Conservation (phyloP, 2,329 filamentous ascomycete species). For the Colletotrichum godetiae region DNA sequence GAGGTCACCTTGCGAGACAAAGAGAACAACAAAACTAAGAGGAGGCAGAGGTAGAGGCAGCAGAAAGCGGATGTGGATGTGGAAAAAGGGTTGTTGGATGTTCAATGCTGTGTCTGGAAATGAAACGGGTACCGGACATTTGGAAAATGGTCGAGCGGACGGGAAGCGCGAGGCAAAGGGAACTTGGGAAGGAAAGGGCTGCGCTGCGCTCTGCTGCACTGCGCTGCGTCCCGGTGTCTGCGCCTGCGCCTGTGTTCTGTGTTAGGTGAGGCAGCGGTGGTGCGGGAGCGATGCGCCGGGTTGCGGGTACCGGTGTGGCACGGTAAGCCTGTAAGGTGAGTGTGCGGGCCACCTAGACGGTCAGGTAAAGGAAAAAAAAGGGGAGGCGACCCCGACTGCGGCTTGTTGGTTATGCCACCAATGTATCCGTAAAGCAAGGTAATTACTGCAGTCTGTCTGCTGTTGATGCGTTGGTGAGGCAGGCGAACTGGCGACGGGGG, state of each 20-base stretch:
- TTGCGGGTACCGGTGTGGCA: not conserved
- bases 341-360: not conserved
- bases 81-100: not conserved
- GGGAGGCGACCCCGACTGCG: not conserved
- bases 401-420: too few species aligned
- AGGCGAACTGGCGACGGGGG: not conserved
- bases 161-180: not conserved
- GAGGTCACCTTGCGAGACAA: not conserved
- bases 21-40: not conserved
- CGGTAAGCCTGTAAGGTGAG: not conserved
- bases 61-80: not conserved
- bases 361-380: not conserved
- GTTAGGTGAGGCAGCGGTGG: not conserved
- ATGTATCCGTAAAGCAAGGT: too few species aligned
- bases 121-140: slow-evolving; percentile 31
- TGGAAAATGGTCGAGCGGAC: slow-evolving; percentile 17
- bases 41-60: not conserved
- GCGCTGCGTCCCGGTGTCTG: not conserved
- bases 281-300: not conserved
- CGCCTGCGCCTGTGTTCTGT: not conserved
- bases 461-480: not conserved
- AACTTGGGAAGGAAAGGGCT: not conserved
- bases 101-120: slow-evolving; percentile 27
- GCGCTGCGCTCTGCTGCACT: not conserved
- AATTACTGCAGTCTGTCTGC: not conserved